Conservation (phyloP, 2,329 filamentous ascomycete genomes). For the Ciborinia camelliae region DNA sequence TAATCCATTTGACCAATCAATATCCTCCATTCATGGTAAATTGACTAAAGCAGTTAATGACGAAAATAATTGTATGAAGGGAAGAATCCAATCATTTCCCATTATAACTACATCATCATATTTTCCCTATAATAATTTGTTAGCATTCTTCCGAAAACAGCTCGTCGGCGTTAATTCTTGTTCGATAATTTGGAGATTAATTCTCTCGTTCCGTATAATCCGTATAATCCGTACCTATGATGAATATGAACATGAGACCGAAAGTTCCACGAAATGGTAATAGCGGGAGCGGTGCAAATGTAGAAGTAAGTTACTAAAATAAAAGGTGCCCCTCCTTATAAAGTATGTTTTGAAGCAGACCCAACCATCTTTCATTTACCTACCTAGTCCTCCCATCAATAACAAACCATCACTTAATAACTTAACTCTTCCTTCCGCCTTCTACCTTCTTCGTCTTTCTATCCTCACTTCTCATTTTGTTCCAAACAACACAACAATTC, state of each 20-base stretch:
- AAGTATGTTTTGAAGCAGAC: background rate
- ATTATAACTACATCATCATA: background rate
- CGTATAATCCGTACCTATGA: too few species aligned
- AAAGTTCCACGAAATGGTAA: background rate
- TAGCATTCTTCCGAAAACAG: background rate
- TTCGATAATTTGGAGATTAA: background rate
- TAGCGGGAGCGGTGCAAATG: background rate
- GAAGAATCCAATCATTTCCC: background rate
- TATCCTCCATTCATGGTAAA: background rate
- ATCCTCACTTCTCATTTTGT: background rate
- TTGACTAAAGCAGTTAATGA: background rate
- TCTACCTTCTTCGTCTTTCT: background rate
- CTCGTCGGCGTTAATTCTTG: slow-evolving; percentile 1
- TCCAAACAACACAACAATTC: background rate
- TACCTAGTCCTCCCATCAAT: too few species aligned
- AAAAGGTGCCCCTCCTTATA: slow-evolving; percentile 6
- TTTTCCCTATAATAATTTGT: background rate
- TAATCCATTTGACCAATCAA: background rate
- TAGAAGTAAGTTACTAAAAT: slow-evolving; percentile 1
- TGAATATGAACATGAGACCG: slow-evolving; percentile 1
- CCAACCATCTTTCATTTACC: background rate
- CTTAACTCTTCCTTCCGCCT: too few species aligned
- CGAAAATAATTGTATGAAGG: background rate
- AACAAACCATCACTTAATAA: too few species aligned
- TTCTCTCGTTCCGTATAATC: too few species aligned